Evolutionary conservation across 1,284 basidiomycete species (phyloP).

Genomic region (Golubevia pallescens): DNA sequence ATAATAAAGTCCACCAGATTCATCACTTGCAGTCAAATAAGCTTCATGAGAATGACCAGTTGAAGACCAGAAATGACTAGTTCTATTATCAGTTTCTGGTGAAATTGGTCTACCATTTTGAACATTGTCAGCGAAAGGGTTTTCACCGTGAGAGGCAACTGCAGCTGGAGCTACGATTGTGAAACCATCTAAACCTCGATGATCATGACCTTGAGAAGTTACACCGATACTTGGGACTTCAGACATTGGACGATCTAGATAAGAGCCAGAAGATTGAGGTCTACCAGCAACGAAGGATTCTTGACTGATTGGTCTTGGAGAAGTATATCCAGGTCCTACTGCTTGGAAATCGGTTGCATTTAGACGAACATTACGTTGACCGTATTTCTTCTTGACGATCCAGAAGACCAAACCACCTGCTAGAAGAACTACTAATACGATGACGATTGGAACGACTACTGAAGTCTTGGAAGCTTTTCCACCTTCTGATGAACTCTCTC

Average conservation of each 20-base stretch:
- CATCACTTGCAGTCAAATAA: conserved; percentile 5
- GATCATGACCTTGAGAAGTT: no score
- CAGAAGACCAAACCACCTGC: conserved; percentile 20
- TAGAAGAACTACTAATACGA: conserved; percentile 21
- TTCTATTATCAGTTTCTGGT: background rate
- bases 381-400: conserved; percentile 12
- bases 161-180: no score
- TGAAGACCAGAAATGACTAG: no score
- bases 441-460: conserved; percentile 32
- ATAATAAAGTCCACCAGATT: conserved; percentile 34
- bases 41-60: no score
- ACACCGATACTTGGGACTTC: no score
- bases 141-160: no score
- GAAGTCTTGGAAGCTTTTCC: no score
- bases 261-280: no score
- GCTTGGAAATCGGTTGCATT: conserved; percentile 14
- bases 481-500: no score
- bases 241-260: no score
- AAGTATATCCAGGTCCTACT: conserved; percentile 13
- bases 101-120: conserved; percentile 13
- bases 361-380: conserved; percentile 16
- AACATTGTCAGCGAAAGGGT: no score
- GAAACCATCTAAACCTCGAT: no score
- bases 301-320: conserved; percentile 18
- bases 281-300: conserved; percentile 21